Evolutionary conservation across 495 filamentous ascomycete species (phyloP), one percentile per base, ranked within the genome.

Genomic region (Lasiosphaeria ovina): DNA sequence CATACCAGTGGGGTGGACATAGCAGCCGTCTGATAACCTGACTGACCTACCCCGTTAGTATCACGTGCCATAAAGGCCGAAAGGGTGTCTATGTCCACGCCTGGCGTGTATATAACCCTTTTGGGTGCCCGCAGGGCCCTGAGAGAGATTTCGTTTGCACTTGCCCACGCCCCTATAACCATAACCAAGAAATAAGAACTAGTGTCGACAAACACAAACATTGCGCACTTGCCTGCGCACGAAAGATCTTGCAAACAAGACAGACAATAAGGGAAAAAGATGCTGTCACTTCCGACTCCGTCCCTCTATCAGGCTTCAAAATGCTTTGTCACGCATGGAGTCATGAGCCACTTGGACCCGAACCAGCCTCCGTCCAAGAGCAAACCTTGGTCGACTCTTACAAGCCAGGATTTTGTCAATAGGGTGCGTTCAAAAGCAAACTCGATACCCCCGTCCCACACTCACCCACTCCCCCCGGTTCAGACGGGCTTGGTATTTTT

Each of bases 371-470:
- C 93, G 1, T 76, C 73, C 24, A 93, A 88, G 67, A 86, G 84
- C 61, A 84, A 87, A 62, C 90, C 90, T 5, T 95, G 92, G 74
- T 80, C 85, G 9, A 81, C 85, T 6, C 81, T 96, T 60, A 62
- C 81, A 10, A 73, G 77, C 11, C 88, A 93, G 54, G 76, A 83
- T n/a, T 91, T 91, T 66, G 77, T 87, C n/a, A 88, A 95, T 64
- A 89, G 85, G 62, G 92, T 93, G 75, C 3, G n/a, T 14, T 11
- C 3, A 14, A 35, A 5, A 47, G 7, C 12, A 11, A 11, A 47
- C 5, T 47, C 5, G 5, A 4, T n/a, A 10, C 6, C 10, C 38
- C n/a, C n/a, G 35, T 3, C n/a, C 6, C 31, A 24, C 24, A 24
- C 24, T 24, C 24, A 24, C 24, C 24, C 24, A 24, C 24, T 24